These are phyloP conservation scores for Neopestalotiopsis sp. DNA, from an alignment of 2,329 filamentous ascomycete species.

Conservation along the genomic window DNA sequence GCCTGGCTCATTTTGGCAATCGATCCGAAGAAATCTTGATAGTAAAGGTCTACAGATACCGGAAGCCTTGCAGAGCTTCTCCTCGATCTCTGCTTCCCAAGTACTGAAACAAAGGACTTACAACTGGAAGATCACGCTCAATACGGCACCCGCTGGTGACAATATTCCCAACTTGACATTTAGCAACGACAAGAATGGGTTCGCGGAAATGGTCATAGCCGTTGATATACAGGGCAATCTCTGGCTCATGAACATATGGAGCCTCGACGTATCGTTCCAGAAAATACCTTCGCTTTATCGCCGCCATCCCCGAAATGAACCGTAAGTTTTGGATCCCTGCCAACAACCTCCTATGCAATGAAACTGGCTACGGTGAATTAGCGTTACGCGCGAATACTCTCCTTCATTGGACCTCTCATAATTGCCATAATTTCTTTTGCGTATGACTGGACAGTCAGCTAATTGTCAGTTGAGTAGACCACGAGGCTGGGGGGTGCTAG, in stretches of 20 bases:
- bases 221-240: conserved; percentile 55
- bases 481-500: conserved; percentile 56
- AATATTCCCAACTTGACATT: conserved; percentile 64
- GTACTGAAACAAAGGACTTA: conserved; percentile 45
- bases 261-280: conserved; percentile 24
- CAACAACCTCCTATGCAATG: too few species aligned
- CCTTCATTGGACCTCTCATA: too few species aligned
- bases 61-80: neutral
- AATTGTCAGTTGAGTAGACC: conserved; percentile 24
- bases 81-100: neutral
- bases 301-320: conserved; percentile 10
- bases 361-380: too few species aligned
- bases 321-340: conserved; percentile 29
- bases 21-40: neutral
- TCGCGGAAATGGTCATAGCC: conserved; percentile 56
- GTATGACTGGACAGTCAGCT: neutral
- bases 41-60: neutral
- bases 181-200: conserved; percentile 49
- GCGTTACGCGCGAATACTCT: too few species aligned
- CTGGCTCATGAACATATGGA: conserved; percentile 62
- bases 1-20: neutral
- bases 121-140: conserved; percentile 57
- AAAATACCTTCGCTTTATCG: conserved; percentile 27
- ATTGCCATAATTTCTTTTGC: too few species aligned
- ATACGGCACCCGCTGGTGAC: conserved; percentile 41